phyloP scores from a whole-genome alignment of 192 early-diverging fungal genomes.

The Coemansia asiatica region DNA sequence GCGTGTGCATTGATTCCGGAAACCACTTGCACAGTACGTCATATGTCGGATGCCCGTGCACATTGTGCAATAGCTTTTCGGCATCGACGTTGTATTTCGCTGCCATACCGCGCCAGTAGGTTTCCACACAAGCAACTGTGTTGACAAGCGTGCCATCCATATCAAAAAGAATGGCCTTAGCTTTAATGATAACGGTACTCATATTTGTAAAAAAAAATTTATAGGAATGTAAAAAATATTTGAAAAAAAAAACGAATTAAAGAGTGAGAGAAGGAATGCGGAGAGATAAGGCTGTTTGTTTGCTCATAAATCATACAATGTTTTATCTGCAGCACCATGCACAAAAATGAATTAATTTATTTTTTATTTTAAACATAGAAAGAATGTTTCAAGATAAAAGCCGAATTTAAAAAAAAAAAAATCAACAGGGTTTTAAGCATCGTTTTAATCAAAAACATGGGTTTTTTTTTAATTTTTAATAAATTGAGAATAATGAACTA shows the following conservation, averaged over 20 bases:
- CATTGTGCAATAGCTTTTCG: conserved; percentile 8
- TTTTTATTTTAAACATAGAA: no score
- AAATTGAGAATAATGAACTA: background rate
- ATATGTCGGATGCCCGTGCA: conserved; percentile 35
- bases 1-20: conserved; percentile 20
- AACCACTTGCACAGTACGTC: conserved; percentile 35
- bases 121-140: conserved; percentile 37
- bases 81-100: conserved; percentile 22
- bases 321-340: no score
- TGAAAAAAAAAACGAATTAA: conserved; percentile 7
- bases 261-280: no score
- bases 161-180: conserved; percentile 44
- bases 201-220: background rate
- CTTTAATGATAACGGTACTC: conserved; percentile 15
- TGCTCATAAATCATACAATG: no score
- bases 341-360: no score
- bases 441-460: no score
- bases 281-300: no score
- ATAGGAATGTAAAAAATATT: background rate
- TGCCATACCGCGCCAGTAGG: conserved; percentile 26
- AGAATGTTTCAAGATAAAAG: no score
- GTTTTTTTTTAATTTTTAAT: no score
- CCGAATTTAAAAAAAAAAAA: no score
- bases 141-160: conserved; percentile 51
- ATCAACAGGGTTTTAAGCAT: no score